These are phyloP conservation scores for Smithsoniella earleae DNA, from an alignment of 163 green algal genomes.

Conservation along the genomic window DNA sequence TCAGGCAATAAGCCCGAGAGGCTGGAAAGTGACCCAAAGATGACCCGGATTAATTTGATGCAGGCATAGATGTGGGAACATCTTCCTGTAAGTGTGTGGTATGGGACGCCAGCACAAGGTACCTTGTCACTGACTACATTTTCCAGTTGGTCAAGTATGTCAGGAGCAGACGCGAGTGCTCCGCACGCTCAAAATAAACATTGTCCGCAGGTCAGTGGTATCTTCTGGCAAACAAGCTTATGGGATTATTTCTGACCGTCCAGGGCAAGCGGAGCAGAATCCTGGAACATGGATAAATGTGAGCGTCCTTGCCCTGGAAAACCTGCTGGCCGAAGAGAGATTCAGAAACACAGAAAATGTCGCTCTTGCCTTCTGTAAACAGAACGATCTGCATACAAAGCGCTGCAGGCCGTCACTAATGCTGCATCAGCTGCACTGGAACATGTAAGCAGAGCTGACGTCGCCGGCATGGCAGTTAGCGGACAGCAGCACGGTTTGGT, in stretches of 20 bases:
- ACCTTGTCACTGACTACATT: background rate
- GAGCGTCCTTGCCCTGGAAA: background rate
- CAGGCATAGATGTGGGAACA: constrained; percentile 70
- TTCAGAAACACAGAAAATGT: too few relatives aligned
- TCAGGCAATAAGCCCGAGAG: too few relatives aligned
- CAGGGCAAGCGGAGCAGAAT: constrained; percentile 69
- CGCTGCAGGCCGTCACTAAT: constrained; percentile 32
- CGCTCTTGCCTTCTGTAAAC: background rate
- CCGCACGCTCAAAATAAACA: background rate
- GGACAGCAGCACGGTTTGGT: constrained; percentile 90
- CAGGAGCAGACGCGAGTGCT: constrained; percentile 7
- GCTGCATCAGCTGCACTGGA: constrained; percentile 40
- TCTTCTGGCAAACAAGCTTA: constrained; percentile 51
- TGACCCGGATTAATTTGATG: too few relatives aligned
- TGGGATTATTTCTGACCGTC: constrained; percentile 55
- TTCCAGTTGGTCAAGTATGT: background rate
- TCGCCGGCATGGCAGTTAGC: constrained; percentile 59
- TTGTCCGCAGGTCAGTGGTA: background rate
- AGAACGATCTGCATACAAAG: background rate
- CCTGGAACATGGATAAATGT: constrained; percentile 65
- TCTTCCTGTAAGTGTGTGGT: constrained; percentile 36
- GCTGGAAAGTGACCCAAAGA: too few relatives aligned
- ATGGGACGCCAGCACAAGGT: constrained; percentile 2
- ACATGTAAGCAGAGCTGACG: constrained; percentile 23
- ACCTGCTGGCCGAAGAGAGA: background rate